Percentiles rank a stretch among this genome's conserved stretches.
Conservation (phyloP, 495 filamentous ascomycete species). For the Penicillium samsonianum region DNA sequence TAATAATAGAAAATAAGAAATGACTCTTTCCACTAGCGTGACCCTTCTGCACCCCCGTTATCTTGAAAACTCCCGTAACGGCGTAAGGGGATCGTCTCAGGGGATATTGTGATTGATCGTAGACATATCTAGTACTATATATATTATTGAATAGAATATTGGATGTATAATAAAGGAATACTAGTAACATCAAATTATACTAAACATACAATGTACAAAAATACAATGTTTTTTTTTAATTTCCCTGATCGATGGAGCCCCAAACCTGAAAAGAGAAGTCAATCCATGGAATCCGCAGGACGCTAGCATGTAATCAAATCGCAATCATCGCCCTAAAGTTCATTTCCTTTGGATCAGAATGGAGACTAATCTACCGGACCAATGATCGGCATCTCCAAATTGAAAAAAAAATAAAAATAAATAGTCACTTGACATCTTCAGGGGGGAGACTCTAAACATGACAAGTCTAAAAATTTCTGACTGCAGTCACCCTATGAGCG, state of each 20-base stretch:
- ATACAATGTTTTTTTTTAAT: slow-evolving; percentile 4
- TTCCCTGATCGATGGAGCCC: slow-evolving; percentile 1
- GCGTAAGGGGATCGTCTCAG: slow-evolving; percentile 27
- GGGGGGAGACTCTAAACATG: slow-evolving; percentile 8
- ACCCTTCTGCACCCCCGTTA: slow-evolving; percentile 37
- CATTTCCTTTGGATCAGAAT: slow-evolving; percentile 10
- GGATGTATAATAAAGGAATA: slow-evolving; percentile 16
- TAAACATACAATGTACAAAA: neutral
- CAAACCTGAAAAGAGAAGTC: slow-evolving; percentile 1
- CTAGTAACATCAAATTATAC: neutral
- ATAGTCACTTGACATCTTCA: slow-evolving; percentile 18
- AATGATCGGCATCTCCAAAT: slow-evolving; percentile 11
- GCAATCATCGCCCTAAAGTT: neutral
- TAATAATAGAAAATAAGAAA: slow-evolving; percentile 24
- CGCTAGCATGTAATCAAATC: slow-evolving; percentile 8
- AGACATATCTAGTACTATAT: neutral
- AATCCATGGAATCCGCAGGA: slow-evolving; percentile 6
- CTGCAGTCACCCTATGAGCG: neutral
- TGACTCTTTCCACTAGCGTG: slow-evolving; percentile 32
- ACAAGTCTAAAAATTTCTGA: slow-evolving; percentile 12
- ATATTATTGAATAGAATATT: neutral
- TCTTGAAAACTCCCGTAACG: slow-evolving; percentile 32
- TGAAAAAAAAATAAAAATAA: neutral
- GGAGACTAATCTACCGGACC: slow-evolving; percentile 7
- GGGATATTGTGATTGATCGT: slow-evolving; percentile 8